Conservation (phyloP, 768 basidiomycete genomes). For the Sporobolomyces roseus region DNA sequence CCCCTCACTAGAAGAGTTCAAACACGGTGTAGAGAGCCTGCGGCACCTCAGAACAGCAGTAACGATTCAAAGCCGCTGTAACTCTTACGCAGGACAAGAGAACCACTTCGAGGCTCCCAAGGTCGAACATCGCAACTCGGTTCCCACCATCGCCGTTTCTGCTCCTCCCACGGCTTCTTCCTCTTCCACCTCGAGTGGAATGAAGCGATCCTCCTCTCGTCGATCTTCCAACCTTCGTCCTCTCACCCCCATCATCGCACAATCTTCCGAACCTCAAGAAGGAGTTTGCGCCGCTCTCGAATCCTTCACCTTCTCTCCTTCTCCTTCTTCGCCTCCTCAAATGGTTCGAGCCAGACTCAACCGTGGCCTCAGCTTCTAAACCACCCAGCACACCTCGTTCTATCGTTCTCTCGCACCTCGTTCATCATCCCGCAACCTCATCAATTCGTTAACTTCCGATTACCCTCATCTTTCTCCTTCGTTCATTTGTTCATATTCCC, state of each 20-base stretch:
- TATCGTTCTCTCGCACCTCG: background rate
- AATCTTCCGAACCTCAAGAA: slow-evolving; percentile 1
- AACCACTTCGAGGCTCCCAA: slow-evolving; percentile 11
- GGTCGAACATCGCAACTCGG: slow-evolving; percentile 10
- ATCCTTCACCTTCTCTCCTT: slow-evolving; percentile 9
- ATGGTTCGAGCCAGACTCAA: slow-evolving; percentile 22
- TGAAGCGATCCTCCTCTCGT: slow-evolving; percentile 7
- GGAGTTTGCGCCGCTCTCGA: slow-evolving; percentile 12
- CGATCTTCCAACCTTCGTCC: slow-evolving; percentile 8
- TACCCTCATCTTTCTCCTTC: background rate
- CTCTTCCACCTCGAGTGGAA: background rate
- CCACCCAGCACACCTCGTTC: background rate
- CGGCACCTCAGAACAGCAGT: too few species aligned
- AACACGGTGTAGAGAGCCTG: too few species aligned
- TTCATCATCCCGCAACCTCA: background rate
- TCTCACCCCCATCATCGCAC: slow-evolving; percentile 28
- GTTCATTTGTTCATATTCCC: background rate
- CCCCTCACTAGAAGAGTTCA: too few species aligned
- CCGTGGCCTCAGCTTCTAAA: slow-evolving; percentile 31
- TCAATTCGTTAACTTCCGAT: background rate
- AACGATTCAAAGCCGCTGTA: slow-evolving; percentile 25
- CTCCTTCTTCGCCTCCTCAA: slow-evolving; percentile 9
- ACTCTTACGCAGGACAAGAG: slow-evolving; percentile 26
- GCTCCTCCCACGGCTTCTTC: background rate
- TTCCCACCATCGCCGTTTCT: slow-evolving; percentile 1